A percentile compares a stretch with the other conserved stretches of the same genome.
Conservation (phyloP, 1,284 basidiomycete genomes). For the Ustilago sp. region DNA sequence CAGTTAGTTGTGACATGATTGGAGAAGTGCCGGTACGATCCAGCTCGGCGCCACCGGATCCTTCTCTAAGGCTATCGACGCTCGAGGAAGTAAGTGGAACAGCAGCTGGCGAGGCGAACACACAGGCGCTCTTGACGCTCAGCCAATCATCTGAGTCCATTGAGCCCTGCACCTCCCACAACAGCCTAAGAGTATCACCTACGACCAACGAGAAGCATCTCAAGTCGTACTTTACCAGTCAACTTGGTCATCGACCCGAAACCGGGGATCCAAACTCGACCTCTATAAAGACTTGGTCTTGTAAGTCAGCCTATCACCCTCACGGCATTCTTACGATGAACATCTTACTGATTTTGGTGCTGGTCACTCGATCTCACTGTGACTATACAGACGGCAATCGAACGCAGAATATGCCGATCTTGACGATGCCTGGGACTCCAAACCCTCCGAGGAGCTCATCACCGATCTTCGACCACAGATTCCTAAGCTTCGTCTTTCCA, state of each 20-base stretch:
- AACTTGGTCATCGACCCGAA: not conserved
- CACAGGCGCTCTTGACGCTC: not conserved
- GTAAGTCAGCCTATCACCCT: not conserved
- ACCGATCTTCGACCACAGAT: not conserved
- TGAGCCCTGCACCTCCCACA: slow-evolving; percentile 2
- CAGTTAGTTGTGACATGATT: not conserved
- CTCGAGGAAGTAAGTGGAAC: not conserved
- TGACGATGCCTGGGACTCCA: not conserved
- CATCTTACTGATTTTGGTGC: not conserved
- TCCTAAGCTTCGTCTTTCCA: not conserved
- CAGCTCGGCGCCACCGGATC: slow-evolving; percentile 18
- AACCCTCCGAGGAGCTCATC: not conserved
- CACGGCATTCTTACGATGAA: not conserved
- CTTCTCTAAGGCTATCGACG: not conserved
- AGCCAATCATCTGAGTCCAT: not conserved
- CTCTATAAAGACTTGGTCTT: not conserved
- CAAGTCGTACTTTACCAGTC: not conserved
- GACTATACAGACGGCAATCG: not conserved
- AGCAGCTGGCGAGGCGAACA: not conserved
- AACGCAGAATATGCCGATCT: slow-evolving; percentile 7
- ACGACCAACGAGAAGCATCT: not conserved
- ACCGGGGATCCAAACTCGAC: not conserved
- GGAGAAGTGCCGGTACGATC: slow-evolving; percentile 10
- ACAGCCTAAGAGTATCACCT: not conserved
- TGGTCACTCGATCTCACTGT: not conserved